Evolutionary conservation across 805 yeast genomes (phyloP), one percentile per base, ranked within the genome.

Genomic region (Starmerella bombi): DNA sequence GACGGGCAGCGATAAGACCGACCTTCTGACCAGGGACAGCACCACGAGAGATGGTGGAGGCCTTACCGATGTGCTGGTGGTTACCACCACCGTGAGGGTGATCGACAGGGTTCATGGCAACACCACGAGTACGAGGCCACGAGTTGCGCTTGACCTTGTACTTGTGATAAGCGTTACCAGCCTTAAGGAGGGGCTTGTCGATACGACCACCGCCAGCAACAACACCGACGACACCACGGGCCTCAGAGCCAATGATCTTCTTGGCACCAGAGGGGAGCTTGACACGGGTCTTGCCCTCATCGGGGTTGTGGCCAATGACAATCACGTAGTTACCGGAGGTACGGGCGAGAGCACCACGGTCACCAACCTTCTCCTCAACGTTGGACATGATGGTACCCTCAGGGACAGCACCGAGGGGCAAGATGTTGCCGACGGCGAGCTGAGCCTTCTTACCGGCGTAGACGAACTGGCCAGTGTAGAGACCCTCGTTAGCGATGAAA

Each of bases 1-100:
- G 85, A 84, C 98, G 85, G 70, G 98, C 98, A 64, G 98, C 98
- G 70, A 88, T 91, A 69, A 88, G 84, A 88, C 98, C 98, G 68
- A 93, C 94, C 93, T 88, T 88, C 77, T 88, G 98, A 83, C 98
- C 98, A 64, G 98, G 75, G 68, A 88, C 97, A 58, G 97, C 96
- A 71, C 94, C 94, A 81, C 97, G 84, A 60, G 94, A 80, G 63
- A 88, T 88, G 64, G 97, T 88, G 62, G 97, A 88, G 64, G 97
- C 96, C 79, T 88, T 88, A 85, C 97, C 97, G 75, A 86, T 88
- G 72, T 88, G 97, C 77, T 88, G 97, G 74, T 88, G 97, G 94
- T 86, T 86, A 88, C 98, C 98, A 88, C 98, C 97, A 83, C 98
- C 98, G 72, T 88, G 98, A 70, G 98, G 98, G 77, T 88, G 98